Evolutionary conservation across 129 eudicot species (phyloP).

Genomic region (Lactuca saligna): DNA sequence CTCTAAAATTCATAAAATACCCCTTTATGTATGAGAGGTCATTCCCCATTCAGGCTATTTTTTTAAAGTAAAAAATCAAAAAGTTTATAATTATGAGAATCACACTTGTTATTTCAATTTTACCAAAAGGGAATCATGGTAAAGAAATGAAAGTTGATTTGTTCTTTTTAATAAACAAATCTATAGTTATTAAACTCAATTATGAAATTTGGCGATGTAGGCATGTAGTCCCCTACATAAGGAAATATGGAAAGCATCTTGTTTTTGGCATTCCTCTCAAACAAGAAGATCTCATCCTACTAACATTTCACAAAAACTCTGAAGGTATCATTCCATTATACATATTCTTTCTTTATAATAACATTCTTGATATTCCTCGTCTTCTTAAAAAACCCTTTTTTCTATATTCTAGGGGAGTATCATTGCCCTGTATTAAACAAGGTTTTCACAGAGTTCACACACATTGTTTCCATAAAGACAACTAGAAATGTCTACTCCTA

Average conservation of each 20-base stretch:
- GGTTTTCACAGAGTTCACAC: slow-evolving; percentile 96
- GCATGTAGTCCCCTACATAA: slow-evolving; percentile 79
- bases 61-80: no score
- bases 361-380: neutral
- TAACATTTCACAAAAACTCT: slow-evolving; percentile 82
- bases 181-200: slow-evolving; percentile 15
- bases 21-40: no score
- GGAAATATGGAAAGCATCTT: slow-evolving; percentile 85
- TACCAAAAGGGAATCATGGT: no score
- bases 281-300: slow-evolving; percentile 81
- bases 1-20: no score
- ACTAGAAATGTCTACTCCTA: slow-evolving; percentile 97
- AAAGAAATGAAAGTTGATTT: no score
- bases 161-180: no score
- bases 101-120: no score
- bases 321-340: no score
- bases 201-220: slow-evolving; percentile 36
- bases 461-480: slow-evolving; percentile 89
- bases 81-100: no score
- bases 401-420: slow-evolving; percentile 65
- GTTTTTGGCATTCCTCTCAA: slow-evolving; percentile 80
- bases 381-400: slow-evolving; percentile 14
- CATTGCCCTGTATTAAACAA: slow-evolving; percentile 96
- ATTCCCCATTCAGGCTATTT: no score
- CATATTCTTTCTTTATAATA: neutral